Evolutionary conservation across 176 grass and related monocot genomes (phyloP).

Genomic region (Rhynchospora breviuscula): DNA sequence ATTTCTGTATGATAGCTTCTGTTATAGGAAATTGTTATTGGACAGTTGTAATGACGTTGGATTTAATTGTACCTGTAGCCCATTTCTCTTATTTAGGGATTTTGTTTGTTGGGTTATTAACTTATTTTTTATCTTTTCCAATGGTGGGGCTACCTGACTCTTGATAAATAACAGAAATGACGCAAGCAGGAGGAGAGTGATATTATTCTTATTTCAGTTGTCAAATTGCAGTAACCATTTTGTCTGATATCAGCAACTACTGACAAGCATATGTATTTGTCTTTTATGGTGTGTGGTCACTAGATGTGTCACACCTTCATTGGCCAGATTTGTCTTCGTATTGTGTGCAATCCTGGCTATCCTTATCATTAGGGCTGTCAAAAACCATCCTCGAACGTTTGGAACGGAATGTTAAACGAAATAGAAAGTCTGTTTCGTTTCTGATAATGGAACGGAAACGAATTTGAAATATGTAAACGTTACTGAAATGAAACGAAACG

Average conservation of each 20-base stretch:
- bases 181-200: not conserved
- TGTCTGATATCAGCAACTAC: not conserved
- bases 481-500: no score
- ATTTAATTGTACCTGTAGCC: not conserved
- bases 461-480: no score
- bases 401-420: no score
- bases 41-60: not conserved
- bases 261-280: not conserved
- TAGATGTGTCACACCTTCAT: not conserved
- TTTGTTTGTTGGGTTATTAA: not conserved
- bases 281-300: not conserved
- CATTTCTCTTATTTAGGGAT: not conserved
- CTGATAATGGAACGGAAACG: no score
- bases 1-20: not conserved
- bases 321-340: not conserved
- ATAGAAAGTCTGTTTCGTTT: no score
- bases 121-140: not conserved
- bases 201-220: not conserved
- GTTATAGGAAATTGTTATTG: not conserved
- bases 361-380: not conserved
- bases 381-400: no score
- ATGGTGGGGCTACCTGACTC: not conserved
- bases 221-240: not conserved
- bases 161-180: not conserved
- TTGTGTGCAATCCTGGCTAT: not conserved